Conservation (phyloP, 1,139 yeast genomes). For the Casaregolazyma lundiana region DNA sequence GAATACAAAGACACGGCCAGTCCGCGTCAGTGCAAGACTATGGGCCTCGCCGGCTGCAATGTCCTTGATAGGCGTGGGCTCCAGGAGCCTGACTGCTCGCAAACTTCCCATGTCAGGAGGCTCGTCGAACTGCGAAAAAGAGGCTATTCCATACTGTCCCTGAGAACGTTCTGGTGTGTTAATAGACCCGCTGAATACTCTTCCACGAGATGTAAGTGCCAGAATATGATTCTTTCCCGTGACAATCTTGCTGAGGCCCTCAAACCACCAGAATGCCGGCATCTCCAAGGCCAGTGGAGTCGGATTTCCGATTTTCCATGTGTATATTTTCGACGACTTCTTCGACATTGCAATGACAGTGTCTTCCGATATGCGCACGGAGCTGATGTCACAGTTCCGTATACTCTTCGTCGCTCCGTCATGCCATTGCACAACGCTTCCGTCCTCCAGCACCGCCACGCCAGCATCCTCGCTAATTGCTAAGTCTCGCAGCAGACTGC, state of each 20-base stretch:
- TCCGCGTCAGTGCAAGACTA: conserved; percentile 58
- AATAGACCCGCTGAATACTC: conserved; percentile 60
- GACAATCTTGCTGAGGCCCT: conserved; percentile 47
- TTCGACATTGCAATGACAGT: conserved; percentile 52
- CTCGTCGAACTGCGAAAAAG: conserved; percentile 56
- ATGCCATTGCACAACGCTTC: conserved; percentile 74
- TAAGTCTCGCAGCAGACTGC: conserved; percentile 55
- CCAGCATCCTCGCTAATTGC: conserved; percentile 44
- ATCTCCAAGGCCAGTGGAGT: conserved; percentile 12
- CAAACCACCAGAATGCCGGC: conserved; percentile 37
- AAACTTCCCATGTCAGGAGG: conserved; percentile 43
- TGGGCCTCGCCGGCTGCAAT: conserved; percentile 75
- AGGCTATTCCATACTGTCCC: conserved; percentile 85
- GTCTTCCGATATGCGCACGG: conserved; percentile 51
- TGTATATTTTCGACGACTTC: conserved; percentile 38
- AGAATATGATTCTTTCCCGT: conserved; percentile 68
- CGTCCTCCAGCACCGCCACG: conserved; percentile 61
- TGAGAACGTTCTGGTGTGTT: conserved; percentile 37
- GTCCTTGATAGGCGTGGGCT: conserved; percentile 39
- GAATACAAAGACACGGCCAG: conserved; percentile 72
- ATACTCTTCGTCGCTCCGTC: conserved; percentile 35
- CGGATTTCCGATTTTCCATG: conserved; percentile 14
- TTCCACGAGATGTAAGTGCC: conserved; percentile 56
- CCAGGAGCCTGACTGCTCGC: conserved; percentile 33
- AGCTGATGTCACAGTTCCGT: conserved; percentile 39